A percentile compares a stretch with the other conserved stretches of the same genome.
Conservation (phyloP, 1,284 basidiomycete genomes). For the Xerocomus subilludens region DNA sequence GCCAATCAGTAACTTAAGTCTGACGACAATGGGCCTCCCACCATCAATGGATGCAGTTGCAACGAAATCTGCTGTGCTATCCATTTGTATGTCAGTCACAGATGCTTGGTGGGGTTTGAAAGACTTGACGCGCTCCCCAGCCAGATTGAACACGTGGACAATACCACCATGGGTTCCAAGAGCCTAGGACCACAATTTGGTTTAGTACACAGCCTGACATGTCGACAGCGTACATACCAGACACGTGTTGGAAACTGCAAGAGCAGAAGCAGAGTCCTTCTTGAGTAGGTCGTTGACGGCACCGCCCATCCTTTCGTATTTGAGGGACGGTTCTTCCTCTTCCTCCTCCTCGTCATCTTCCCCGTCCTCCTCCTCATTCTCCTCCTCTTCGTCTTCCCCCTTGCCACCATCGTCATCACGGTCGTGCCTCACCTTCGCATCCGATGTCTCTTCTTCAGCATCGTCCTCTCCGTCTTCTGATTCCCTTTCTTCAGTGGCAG, state of each 20-base stretch:
- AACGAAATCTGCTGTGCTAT: conserved; percentile 88
- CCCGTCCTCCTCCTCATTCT: conserved; percentile 57
- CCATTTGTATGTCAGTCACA: conserved; percentile 87
- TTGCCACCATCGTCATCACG: conserved; percentile 42
- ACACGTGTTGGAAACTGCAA: conserved; percentile 80
- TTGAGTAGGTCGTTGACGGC: conserved; percentile 82
- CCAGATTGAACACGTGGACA: conserved; percentile 85
- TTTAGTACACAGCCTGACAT: conserved; percentile 20
- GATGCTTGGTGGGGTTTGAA: conserved; percentile 94
- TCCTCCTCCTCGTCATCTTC: conserved; percentile 74
- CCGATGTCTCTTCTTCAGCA: conserved; percentile 16
- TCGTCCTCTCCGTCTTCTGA: conserved; percentile 26
- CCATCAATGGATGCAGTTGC: conserved; percentile 96
- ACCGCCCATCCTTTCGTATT: conserved; percentile 88
- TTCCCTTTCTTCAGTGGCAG: conserved; percentile 21
- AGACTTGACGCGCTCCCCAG: conserved; percentile 87
- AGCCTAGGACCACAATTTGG: conserved; percentile 61
- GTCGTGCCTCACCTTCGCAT: conserved; percentile 5
- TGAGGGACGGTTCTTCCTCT: conserved; percentile 87
- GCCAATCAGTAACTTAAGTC: conserved; percentile 30
- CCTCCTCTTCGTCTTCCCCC: conserved; percentile 50
- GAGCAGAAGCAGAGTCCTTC: conserved; percentile 88
- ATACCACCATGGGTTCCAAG: conserved; percentile 93
- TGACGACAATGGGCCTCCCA: conserved; percentile 54
- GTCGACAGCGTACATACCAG: conserved; percentile 64